Evolutionary conservation across 805 yeast species (phyloP).

Genomic region (Candida wancherniae): DNA sequence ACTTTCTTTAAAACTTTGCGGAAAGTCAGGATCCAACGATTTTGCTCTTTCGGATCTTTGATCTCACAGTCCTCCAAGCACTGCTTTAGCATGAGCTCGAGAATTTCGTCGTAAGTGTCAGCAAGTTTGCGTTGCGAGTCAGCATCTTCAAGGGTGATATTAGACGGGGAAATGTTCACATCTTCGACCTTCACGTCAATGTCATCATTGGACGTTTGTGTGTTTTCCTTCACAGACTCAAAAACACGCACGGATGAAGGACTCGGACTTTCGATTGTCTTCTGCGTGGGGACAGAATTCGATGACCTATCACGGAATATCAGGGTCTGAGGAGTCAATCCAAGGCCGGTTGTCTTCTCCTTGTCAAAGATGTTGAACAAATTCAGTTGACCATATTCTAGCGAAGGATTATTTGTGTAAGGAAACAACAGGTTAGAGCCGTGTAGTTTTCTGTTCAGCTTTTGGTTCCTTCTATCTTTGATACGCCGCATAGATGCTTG

Average conservation of each 20-base stretch:
- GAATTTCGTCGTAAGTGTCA: slow-evolving; percentile 34
- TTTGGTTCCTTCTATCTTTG: slow-evolving; percentile 53
- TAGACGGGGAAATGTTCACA: background rate
- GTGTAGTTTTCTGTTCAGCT: slow-evolving; percentile 24
- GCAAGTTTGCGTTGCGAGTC: slow-evolving; percentile 6
- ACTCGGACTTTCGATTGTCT: background rate
- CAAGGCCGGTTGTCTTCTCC: no score
- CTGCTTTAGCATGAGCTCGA: slow-evolving; percentile 53
- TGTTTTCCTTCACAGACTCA: no score
- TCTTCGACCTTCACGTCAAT: background rate
- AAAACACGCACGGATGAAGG: no score
- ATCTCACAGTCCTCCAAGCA: slow-evolving; percentile 59
- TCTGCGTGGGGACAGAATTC: background rate
- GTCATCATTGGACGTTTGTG: background rate
- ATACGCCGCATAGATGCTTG: slow-evolving; percentile 61
- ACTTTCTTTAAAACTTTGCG: slow-evolving; percentile 49
- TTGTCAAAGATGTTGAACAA: background rate
- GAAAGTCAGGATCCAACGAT: slow-evolving; percentile 58
- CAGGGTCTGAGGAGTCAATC: no score
- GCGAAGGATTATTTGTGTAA: no score
- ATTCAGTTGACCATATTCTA: background rate
- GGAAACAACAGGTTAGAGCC: slow-evolving; percentile 5
- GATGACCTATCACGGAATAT: slow-evolving; percentile 1
- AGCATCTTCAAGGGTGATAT: background rate
- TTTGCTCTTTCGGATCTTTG: slow-evolving; percentile 26